A percentile compares a stretch with the other conserved stretches of the same genome.
Evolutionary conservation across 2,329 filamentous ascomycete species (phyloP).

Genomic region (Fusarium abutilonis): DNA sequence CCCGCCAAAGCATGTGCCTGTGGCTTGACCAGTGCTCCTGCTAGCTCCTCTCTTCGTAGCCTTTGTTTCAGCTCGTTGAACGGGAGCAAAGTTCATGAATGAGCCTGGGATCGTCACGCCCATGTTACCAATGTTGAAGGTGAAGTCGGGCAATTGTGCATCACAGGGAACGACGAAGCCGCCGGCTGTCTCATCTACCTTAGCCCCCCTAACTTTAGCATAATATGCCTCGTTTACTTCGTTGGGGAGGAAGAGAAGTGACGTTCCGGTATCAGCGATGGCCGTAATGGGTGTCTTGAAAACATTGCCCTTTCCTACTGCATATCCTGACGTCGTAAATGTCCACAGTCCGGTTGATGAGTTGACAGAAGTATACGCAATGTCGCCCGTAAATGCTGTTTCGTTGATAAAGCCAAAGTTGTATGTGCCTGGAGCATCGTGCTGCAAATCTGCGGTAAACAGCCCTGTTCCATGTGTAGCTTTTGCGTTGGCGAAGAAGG

Average conservation of each 20-base stretch:
- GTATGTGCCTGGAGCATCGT: conserved; percentile 67
- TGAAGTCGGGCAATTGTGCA: conserved; percentile 57
- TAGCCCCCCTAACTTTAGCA: conserved; percentile 55
- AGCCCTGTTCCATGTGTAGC: conserved; percentile 50
- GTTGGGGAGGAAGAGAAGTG: conserved; percentile 68
- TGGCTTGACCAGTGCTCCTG: background rate
- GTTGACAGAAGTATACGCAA: conserved; percentile 71
- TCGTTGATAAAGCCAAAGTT: conserved; percentile 77
- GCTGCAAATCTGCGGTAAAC: conserved; percentile 75
- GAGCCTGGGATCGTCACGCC: conserved; percentile 66
- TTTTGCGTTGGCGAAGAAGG: conserved; percentile 54
- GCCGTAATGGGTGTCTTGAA: conserved; percentile 49
- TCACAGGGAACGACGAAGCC: conserved; percentile 61
- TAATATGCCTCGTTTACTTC: conserved; percentile 62
- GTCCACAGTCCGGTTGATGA: conserved; percentile 70
- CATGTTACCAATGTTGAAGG: conserved; percentile 65
- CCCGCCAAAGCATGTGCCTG: conserved; percentile 68
- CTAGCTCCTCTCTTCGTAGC: background rate
- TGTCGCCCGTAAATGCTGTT: conserved; percentile 68
- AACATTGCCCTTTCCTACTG: conserved; percentile 40
- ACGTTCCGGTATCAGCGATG: conserved; percentile 71
- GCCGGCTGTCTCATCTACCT: conserved; percentile 52
- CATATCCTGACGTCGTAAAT: conserved; percentile 54
- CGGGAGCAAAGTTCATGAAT: conserved; percentile 63
- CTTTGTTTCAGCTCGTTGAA: conserved; percentile 39